Percentiles rank a stretch among this genome's conserved stretches.
Conservation (phyloP, 2,329 filamentous ascomycete genomes). For the Sclerotinia sclerotiorum region DNA sequence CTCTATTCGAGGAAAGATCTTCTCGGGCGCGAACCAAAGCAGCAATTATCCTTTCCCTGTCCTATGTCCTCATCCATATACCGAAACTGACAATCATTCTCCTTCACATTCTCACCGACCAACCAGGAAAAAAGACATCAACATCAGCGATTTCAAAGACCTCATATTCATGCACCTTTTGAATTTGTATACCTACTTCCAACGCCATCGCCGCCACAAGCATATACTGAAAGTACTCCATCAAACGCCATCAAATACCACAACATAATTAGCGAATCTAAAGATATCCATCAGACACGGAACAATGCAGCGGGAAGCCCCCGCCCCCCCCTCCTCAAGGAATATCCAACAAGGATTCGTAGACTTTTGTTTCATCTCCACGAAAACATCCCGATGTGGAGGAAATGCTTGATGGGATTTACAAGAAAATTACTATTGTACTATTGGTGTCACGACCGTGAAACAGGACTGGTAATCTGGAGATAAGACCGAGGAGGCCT, state of each 20-base stretch:
- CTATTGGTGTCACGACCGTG: neutral
- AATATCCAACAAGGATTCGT: neutral
- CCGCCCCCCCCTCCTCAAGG: neutral
- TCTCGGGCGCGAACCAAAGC: neutral
- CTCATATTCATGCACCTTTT: neutral
- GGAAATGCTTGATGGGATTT: neutral
- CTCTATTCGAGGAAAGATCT: neutral
- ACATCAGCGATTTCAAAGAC: neutral
- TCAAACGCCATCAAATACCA: neutral
- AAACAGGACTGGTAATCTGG: neutral
- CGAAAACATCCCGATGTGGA: neutral
- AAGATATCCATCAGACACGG: neutral
- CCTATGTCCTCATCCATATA: neutral
- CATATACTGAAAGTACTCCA: neutral
- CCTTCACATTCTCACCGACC: neutral
- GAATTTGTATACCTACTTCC: neutral
- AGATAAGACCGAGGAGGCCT: neutral
- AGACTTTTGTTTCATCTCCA: neutral
- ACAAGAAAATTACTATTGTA: neutral
- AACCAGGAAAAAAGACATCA: neutral
- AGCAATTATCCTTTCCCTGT: neutral
- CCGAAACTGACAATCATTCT: neutral
- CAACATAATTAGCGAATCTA: neutral
- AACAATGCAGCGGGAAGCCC: neutral
- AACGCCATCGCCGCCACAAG: neutral